Base-by-base conservation (phyloP, 192 early-diverging fungal genomes). In the Thamnidium elegans region DNA sequence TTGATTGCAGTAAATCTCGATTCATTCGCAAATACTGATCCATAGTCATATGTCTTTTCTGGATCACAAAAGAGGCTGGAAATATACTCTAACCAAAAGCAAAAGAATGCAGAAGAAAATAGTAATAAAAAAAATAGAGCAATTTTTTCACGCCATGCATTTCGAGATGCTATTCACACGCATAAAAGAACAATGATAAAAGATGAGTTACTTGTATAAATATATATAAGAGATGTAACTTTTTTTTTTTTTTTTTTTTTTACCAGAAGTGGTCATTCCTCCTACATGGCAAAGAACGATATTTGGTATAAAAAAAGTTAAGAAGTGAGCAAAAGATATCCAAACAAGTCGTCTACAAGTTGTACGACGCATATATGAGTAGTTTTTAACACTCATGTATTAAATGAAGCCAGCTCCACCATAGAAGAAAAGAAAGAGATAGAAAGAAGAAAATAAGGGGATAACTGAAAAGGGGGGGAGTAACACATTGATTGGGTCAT, bases 61-160 rank as follows among this genome's bases (percentile, higher is more conserved):
- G 67, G 54, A 23, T 68, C 58, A 30, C 72, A 74, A 55, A 74
- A 74, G 14, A 68, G 34, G 4, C 39, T 23, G 31, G 72, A 63
- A 43, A 68, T 47, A 42, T 59, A 65, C 54, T 74, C 72, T 32
- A 74, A 50, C 67, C 66, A 68, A 4, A 74, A 58, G n/a, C 47
- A 36, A 51, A 74, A 34, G 0, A 69, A 58, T 11, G 55, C 62
- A 7, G 60, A 53, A 36, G 58, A n/a, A 10, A 55, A 63, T 11
- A 69, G 14, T 23, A 69, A 55, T 1, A 69, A 26, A 45, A 69
- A 58, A 30, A 55, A 68, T 19, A 74, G 58, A 0, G 72, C 66
- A 1, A 74, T 61, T 50, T 74, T 74, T 61, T 74, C 72, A 42
- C 67, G 46, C 63, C 63, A 72, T 14, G 59, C 64, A n/a, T 45